Percentiles rank a stretch among this genome's conserved stretches.
phyloP scores from a whole-genome alignment of 2,329 filamentous ascomycete species.

The Colletotrichum camelliae region DNA sequence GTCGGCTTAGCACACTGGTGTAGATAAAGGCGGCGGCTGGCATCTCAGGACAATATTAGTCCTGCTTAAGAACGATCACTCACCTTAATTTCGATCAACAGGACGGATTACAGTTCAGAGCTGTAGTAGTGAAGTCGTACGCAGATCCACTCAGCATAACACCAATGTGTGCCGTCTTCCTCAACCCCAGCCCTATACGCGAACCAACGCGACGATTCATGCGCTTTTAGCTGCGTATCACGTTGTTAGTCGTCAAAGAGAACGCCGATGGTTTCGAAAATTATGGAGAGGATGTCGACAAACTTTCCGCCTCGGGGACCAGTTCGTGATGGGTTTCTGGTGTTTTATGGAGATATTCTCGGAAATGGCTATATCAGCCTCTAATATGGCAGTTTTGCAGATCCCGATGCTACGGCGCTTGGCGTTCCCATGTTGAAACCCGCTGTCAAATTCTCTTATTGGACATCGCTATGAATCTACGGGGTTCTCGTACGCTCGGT shows the following conservation, averaged over 20 bases:
- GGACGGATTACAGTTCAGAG: not conserved
- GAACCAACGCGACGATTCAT: not conserved
- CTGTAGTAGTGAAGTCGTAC: not conserved
- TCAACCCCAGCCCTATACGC: not conserved
- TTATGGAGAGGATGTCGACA: not conserved
- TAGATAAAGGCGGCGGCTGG: not conserved
- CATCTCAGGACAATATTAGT: not conserved
- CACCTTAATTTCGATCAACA: not conserved
- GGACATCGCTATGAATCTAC: not conserved
- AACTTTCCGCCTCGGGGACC: not conserved
- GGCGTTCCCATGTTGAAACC: not conserved
- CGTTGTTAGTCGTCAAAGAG: not conserved
- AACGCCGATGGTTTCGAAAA: not conserved
- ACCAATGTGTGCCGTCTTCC: not conserved
- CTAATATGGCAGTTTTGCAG: not conserved
- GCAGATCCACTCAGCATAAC: not conserved
- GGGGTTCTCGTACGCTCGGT: not conserved
- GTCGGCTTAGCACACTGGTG: not conserved
- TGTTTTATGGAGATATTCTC: not conserved
- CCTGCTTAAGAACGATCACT: not conserved
- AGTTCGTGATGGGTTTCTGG: not conserved
- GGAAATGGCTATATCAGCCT: not conserved
- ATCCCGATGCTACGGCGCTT: not conserved
- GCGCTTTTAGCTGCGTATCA: not conserved
- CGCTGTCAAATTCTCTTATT: not conserved